Evolutionary conservation across 2,329 filamentous ascomycete species (phyloP), one percentile per base, ranked within the genome.

Genomic region (Diaporthe nobilis): DNA sequence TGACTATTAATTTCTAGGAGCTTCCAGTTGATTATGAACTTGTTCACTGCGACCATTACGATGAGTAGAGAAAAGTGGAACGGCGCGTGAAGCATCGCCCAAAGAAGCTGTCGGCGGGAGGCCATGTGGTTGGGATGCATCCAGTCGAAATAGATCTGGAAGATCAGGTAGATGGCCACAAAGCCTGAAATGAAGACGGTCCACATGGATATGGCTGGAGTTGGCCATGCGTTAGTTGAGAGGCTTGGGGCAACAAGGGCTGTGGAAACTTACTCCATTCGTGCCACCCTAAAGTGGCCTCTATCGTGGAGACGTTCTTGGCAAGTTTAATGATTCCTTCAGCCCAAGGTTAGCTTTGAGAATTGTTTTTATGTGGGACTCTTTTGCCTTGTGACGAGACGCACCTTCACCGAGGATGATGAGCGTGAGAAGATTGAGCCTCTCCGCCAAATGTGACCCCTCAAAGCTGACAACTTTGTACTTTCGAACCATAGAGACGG

Each of bases 341-440:
- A 44, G 22, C 1, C 3, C 17, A 20, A 22, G 15, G 10, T 57
- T 34, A 72, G 51, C n/a, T 17, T 15, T 60, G 15, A 22, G 5
- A 8, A 6, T 49, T 7, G 2, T 22, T 12, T 44, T 4, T 8
- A n/a, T n/a, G 20, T 25, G 25, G 44, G 42, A 6, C 6, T 15
- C 31, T n/a, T 9, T 9, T 4, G 5, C 4, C 20, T 2, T 17
- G 20, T 13, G 8, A 2, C 8, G 9, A 9, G 39, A 58, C 71
- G 25, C 8, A 70, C 91, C 91, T 79, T 93, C 92, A 20, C 92
- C 92, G 75, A 93, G 77, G 74, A 94, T 91, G 76, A 93, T 92
- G 65, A 93, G 85, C 0, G 91, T 93, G 73, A 93, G 84, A 3
- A 93, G 85, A 17, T 88, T 89, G 87, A 93, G 89, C 13, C 92